Percentiles rank a stretch among this genome's conserved stretches.
Evolutionary conservation across 2,329 filamentous ascomycete genomes (phyloP).

Genomic region (Venturia aucupariae): DNA sequence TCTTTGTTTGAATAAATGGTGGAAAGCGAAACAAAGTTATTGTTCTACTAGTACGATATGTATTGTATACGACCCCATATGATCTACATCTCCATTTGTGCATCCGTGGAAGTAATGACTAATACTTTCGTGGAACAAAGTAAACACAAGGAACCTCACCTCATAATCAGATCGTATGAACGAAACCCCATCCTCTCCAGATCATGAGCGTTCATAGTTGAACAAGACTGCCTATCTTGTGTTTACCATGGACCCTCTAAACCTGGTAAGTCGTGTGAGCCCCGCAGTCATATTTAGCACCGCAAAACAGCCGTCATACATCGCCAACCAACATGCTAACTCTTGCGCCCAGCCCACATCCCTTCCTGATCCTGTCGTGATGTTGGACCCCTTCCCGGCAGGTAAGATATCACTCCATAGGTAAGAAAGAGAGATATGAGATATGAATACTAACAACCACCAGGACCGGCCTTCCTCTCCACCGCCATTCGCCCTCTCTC

Average conservation of each 20-base stretch:
- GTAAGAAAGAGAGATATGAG: background rate
- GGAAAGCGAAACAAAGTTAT: background rate
- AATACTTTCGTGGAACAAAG: too few relatives aligned
- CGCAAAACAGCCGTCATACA: background rate
- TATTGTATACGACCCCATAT: background rate
- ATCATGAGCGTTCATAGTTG: too few relatives aligned
- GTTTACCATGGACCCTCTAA: background rate
- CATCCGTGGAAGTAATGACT: too few relatives aligned
- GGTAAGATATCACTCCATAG: background rate
- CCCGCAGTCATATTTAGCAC: background rate
- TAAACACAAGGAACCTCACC: too few relatives aligned
- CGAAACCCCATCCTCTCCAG: background rate
- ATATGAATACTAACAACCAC: background rate
- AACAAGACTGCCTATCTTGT: background rate
- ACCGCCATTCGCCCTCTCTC: slow-evolving; percentile 54
- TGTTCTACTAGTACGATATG: background rate
- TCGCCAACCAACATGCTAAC: slow-evolving; percentile 8
- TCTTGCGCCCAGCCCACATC: background rate
- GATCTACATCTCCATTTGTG: background rate
- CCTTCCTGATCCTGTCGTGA: background rate
- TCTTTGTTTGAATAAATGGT: background rate
- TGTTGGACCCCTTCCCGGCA: slow-evolving; percentile 11
- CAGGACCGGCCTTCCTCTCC: slow-evolving; percentile 28
- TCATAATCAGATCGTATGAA: too few relatives aligned
- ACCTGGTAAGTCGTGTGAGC: background rate